Percentiles rank a stretch among this genome's conserved stretches.
Conservation (phyloP, 2,329 filamentous ascomycete genomes). For the Claviceps humidiphila region DNA sequence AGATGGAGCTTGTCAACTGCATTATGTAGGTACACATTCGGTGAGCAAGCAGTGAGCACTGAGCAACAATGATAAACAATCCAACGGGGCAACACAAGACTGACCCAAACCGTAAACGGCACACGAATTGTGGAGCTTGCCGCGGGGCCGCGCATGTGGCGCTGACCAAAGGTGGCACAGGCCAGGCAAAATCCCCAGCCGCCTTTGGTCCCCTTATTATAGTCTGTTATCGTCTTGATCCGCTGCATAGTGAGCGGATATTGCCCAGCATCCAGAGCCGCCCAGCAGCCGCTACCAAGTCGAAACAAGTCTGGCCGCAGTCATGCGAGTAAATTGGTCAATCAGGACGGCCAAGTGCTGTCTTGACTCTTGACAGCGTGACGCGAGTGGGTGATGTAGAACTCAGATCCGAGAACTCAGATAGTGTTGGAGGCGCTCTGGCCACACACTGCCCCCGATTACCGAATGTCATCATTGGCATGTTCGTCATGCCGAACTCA, state of each 20-base stretch:
- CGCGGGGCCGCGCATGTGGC: slow-evolving; percentile 10
- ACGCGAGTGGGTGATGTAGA: no score
- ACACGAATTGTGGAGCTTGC: not conserved
- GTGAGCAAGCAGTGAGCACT: not conserved
- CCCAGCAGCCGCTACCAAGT: not conserved
- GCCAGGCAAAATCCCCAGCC: not conserved
- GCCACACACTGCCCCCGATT: no score
- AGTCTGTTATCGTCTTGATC: not conserved
- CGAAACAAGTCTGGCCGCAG: not conserved
- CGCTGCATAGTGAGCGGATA: not conserved
- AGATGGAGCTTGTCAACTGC: not conserved
- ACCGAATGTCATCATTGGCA: not conserved
- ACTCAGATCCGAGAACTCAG: no score
- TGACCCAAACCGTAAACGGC: slow-evolving; percentile 11
- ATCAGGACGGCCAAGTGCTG: no score
- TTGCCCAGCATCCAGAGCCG: not conserved
- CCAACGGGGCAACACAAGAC: slow-evolving; percentile 11
- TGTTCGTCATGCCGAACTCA: not conserved
- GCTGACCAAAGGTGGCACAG: not conserved
- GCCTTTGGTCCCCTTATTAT: not conserved
- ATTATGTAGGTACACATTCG: no score
- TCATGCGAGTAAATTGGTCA: not conserved
- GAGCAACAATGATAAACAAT: slow-evolving; percentile 18
- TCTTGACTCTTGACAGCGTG: no score
- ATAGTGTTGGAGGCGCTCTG: no score